phyloP scores from a whole-genome alignment of 306 rosid genomes.

The Castanopsis chinensis region DNA sequence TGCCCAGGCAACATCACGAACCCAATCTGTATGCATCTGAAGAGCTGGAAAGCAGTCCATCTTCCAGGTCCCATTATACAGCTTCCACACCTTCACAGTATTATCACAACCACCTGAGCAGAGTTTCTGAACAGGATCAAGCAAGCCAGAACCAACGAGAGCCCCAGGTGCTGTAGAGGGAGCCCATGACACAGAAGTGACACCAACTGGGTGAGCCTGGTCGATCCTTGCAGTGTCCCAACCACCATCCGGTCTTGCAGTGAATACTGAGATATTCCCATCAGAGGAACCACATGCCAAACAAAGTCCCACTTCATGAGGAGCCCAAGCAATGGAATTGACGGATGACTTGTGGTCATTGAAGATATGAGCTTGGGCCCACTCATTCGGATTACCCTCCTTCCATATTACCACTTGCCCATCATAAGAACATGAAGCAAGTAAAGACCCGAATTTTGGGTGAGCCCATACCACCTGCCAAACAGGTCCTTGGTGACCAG shows the following conservation, averaged over 20 bases:
- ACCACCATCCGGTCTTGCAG: slow-evolving; percentile 72
- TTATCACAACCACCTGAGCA: slow-evolving; percentile 93
- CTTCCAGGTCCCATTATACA: slow-evolving; percentile 76
- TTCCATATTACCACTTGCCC: slow-evolving; percentile 79
- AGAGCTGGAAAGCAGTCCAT: slow-evolving; percentile 91
- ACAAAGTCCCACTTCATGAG: slow-evolving; percentile 84
- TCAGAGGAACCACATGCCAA: slow-evolving; percentile 86
- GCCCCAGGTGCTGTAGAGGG: slow-evolving; percentile 80
- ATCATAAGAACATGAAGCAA: slow-evolving; percentile 76
- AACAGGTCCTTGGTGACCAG: slow-evolving; percentile 84
- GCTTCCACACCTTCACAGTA: slow-evolving; percentile 81
- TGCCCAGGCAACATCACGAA: slow-evolving; percentile 90
- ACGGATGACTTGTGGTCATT: slow-evolving; percentile 74
- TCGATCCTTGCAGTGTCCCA: slow-evolving; percentile 77
- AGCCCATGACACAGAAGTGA: slow-evolving; percentile 93
- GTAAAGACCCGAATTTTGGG: slow-evolving; percentile 74
- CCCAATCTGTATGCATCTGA: slow-evolving; percentile 85
- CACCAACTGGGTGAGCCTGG: slow-evolving; percentile 84
- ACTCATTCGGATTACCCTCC: slow-evolving; percentile 79
- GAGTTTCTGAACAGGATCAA: slow-evolving; percentile 79
- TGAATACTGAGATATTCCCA: slow-evolving; percentile 78
- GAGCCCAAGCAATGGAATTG: slow-evolving; percentile 90
- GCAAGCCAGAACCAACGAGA: slow-evolving; percentile 71
- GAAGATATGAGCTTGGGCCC: slow-evolving; percentile 73
- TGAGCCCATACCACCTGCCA: slow-evolving; percentile 89